phyloP scores from a whole-genome alignment of 2,329 filamentous ascomycete genomes.

The Claviceps humidiphila region DNA sequence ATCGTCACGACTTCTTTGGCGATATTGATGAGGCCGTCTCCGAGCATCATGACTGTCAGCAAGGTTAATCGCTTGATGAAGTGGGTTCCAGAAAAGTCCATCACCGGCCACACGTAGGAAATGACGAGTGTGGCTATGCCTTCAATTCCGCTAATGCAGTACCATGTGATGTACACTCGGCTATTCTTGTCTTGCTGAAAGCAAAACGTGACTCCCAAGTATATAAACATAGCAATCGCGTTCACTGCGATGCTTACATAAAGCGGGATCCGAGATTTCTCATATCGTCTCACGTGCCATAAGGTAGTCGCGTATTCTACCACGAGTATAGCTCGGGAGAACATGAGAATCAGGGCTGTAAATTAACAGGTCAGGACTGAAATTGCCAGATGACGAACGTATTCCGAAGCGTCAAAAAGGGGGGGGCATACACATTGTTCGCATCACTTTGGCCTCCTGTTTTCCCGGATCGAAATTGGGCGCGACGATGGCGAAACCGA shows the following conservation, averaged over 20 bases:
- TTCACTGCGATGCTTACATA: slow-evolving; percentile 23
- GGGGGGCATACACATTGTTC: slow-evolving; percentile 19
- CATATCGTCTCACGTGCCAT: slow-evolving; percentile 28
- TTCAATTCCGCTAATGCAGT: slow-evolving; percentile 40
- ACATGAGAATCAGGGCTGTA: slow-evolving; percentile 31
- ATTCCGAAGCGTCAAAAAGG: too few species aligned
- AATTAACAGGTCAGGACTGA: background rate
- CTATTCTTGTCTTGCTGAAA: slow-evolving; percentile 21
- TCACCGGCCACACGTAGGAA: slow-evolving; percentile 39
- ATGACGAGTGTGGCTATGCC: slow-evolving; percentile 35
- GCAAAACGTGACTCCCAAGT: slow-evolving; percentile 27
- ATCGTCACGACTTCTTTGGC: background rate
- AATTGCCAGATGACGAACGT: too few species aligned
- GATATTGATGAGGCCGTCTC: slow-evolving; percentile 32
- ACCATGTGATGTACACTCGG: slow-evolving; percentile 32
- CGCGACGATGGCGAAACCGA: slow-evolving; percentile 50
- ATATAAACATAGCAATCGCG: slow-evolving; percentile 22
- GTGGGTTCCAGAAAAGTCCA: slow-evolving; percentile 50
- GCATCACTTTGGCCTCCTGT: slow-evolving; percentile 25
- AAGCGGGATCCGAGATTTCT: slow-evolving; percentile 22
- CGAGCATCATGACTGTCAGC: slow-evolving; percentile 52
- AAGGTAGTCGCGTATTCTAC: slow-evolving; percentile 38
- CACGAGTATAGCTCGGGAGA: slow-evolving; percentile 38
- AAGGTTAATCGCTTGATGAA: slow-evolving; percentile 50
- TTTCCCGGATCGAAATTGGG: slow-evolving; percentile 27